Evolutionary conservation across 495 filamentous ascomycete species (phyloP), one percentile per base, ranked within the genome.

Genomic region (Neurospora sp.): DNA sequence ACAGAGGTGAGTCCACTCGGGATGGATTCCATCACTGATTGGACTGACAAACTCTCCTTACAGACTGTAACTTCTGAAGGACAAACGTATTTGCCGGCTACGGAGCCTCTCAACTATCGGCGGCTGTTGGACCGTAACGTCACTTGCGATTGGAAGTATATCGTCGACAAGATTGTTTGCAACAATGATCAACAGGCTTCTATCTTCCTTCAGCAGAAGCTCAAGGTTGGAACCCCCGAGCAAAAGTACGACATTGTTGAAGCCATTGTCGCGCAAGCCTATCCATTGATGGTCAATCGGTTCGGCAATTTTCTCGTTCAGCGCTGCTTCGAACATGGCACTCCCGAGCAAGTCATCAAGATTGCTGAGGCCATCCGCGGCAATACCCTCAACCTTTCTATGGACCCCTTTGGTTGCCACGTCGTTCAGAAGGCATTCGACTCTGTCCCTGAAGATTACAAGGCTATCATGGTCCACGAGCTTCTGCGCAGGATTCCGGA

Each of bases 101-200:
- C 75, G 14, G 96, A 98, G 80, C 96, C 96, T n/a, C 86, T 98
- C 61, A 99, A 99, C 80, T 99, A 99, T 74, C 93, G 96, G 69
- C 93, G 94, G 69, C 88, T 99, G 9, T 90, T 98, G 42, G 96
- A 99, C 79, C 95, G 96, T 75, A 97, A 94, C 76, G 93, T 97
- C 77, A 97, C 91, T 72, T 98, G 94, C 85, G 96, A 98, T 82
- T 99, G 96, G 96, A 97, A 94, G 82, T 97, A 97, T 78, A 98
- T 99, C 75, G 95, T 99, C 44, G 96, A 98, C 82, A 99, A 98
- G 85, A 99, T 99, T 79, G 94, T 98, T 70, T 97, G 94, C 90
- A 97, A 93, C 83, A 98, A 98, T 79, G 96, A 99, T 77, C 96
- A 99, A 79, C 96, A 99, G 82, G 96, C 96, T 18, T 98, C 96